Conservation (phyloP, 2,329 filamentous ascomycete species). For the Macrophomina pseudophaseolina region DNA sequence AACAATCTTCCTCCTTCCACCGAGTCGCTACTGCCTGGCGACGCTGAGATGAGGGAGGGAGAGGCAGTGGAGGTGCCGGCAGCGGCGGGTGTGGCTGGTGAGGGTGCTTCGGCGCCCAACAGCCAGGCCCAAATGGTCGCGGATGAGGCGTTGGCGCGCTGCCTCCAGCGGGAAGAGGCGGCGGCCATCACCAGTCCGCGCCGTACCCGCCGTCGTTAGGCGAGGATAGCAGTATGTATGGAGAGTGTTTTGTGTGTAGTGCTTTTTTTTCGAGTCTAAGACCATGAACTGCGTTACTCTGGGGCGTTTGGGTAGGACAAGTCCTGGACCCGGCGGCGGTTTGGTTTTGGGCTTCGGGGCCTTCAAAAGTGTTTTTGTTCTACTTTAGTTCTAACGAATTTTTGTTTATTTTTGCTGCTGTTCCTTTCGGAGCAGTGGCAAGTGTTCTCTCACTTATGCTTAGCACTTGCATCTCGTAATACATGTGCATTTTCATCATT, state of each 20-base stretch:
- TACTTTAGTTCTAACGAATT: background rate
- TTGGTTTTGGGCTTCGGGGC: background rate
- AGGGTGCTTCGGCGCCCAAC: background rate
- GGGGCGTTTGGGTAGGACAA: too few species aligned
- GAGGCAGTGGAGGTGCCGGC: background rate
- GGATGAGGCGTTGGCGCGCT: slow-evolving; percentile 61
- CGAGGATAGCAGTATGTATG: background rate
- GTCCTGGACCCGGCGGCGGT: background rate
- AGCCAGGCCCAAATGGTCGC: slow-evolving; percentile 32
- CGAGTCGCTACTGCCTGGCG: background rate
- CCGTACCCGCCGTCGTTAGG: slow-evolving; percentile 2
- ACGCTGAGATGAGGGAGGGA: background rate
- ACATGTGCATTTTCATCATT: background rate
- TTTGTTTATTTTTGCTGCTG: background rate
- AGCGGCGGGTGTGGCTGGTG: slow-evolving; percentile 9
- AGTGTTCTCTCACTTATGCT: background rate
- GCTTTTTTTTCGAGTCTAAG: background rate
- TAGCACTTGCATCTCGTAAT: background rate
- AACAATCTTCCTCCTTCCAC: background rate
- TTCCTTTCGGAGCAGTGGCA: background rate
- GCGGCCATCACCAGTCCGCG: slow-evolving; percentile 35
- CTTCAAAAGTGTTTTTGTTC: background rate
- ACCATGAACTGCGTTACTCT: too few species aligned
- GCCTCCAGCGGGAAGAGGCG: slow-evolving; percentile 63
- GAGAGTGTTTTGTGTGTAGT: background rate